Evolutionary conservation across 1,284 basidiomycete genomes (phyloP).

Genomic region (Naganishia liquefaciens): DNA sequence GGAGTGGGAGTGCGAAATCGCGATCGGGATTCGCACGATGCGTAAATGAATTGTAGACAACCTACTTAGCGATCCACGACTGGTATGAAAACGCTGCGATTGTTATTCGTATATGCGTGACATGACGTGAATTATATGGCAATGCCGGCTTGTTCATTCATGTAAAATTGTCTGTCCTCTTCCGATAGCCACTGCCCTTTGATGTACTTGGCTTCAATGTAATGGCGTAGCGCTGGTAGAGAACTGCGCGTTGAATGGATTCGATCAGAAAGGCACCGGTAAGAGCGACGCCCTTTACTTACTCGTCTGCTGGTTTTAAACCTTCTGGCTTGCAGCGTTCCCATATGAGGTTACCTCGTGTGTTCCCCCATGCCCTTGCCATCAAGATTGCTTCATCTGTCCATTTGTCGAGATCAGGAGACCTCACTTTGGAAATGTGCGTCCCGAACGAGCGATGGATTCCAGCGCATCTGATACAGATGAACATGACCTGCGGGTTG

Average conservation of each 20-base stretch:
- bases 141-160: constrained; percentile 26
- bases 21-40: no score
- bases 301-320: constrained; percentile 44
- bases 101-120: background rate
- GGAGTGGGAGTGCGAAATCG: no score
- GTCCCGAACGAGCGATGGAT: constrained; percentile 58
- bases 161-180: constrained; percentile 36
- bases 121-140: constrained; percentile 20
- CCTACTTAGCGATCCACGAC: no score
- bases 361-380: constrained; percentile 54
- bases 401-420: constrained; percentile 59
- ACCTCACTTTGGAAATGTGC: constrained; percentile 58
- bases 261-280: background rate
- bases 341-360: constrained; percentile 52
- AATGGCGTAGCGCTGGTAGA: constrained; percentile 44
- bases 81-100: no score
- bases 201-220: constrained; percentile 54
- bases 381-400: constrained; percentile 50
- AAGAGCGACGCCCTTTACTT: constrained; percentile 36
- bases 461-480: constrained; percentile 59
- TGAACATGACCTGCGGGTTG: constrained; percentile 57
- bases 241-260: constrained; percentile 1
- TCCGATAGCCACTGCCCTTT: constrained; percentile 49
- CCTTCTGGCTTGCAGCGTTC: constrained; percentile 44
- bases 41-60: no score